A percentile compares a stretch with the other conserved stretches of the same genome.
phyloP scores from a whole-genome alignment of 164 flowering plant species.

The Kingdonia uniflora region DNA sequence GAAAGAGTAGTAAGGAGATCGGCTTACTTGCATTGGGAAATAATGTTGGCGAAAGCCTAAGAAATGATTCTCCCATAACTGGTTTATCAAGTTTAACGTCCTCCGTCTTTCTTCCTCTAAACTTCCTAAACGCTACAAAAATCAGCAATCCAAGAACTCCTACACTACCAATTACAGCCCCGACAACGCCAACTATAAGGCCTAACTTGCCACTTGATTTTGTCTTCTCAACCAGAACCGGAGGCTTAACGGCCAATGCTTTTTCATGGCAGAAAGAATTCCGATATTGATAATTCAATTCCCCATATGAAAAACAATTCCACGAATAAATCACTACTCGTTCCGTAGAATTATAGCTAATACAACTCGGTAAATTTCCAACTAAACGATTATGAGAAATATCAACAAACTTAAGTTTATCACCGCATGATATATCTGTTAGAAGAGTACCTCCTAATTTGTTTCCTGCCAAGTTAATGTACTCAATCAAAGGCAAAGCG shows the following conservation, averaged over 20 bases:
- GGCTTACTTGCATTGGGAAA: slow-evolving; percentile 42
- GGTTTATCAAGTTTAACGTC: slow-evolving; percentile 18
- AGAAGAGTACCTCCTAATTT: slow-evolving; percentile 47
- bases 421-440: slow-evolving; percentile 28
- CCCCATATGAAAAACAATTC: slow-evolving; percentile 53
- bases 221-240: slow-evolving; percentile 9
- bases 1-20: too few species aligned
- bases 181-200: slow-evolving; percentile 43
- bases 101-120: slow-evolving; percentile 9
- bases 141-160: slow-evolving; percentile 25
- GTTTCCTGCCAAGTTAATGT: slow-evolving; percentile 47
- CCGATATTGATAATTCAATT: slow-evolving; percentile 39
- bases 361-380: slow-evolving; percentile 59
- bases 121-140: slow-evolving; percentile 22
- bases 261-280: slow-evolving; percentile 41
- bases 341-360: slow-evolving; percentile 27
- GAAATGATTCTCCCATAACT: slow-evolving; percentile 19
- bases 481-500: slow-evolving; percentile 46
- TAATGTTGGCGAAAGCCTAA: slow-evolving; percentile 24
- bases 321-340: slow-evolving; percentile 31
- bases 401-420: slow-evolving; percentile 45
- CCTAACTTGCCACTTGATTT: slow-evolving; percentile 34
- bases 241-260: slow-evolving; percentile 74
- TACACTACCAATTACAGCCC: slow-evolving; percentile 27
- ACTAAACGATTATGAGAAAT: slow-evolving; percentile 54